Base-by-base conservation (phyloP, 164 flowering plant species). In the Tetrastigma voinierianum region DNA sequence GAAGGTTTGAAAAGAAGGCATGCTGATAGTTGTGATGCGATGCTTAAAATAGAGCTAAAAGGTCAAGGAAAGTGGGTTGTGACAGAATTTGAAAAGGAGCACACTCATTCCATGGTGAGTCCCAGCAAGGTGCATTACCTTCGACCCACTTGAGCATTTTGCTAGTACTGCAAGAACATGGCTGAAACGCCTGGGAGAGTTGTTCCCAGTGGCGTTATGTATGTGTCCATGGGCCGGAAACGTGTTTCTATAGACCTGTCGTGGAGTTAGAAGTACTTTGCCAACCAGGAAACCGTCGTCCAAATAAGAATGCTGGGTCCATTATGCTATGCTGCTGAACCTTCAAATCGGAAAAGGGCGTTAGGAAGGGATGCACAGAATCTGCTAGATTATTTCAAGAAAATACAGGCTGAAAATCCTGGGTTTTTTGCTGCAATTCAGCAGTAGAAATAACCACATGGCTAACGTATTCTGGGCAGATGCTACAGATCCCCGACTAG, bases 301-400 rank as follows among this genome's bases (percentile, higher is more conserved):
- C 64, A 1, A 67, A 49, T 49, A 80, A 71, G 57, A 80, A 62
- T 64, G 46, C 70, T n/a, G 74, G 65, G 6, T 40, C 81, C 10
- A n/a, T 7, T 69, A 16, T 76, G 61, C 66, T 74, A 76, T 76
- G 70, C 54, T 66, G 65, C 70, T 67, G 77, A 77, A 72, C 69
- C 74, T 46, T 66, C 51, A 25, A 66, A 11, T 65, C 78, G 74
- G 24, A 87, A 76, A 74, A 77, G 84, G 62, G 83, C 83, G 55
- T 68, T 84, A 23, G 97, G 89, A 8, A 83, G 77, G 70, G 88
- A 82, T 78, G 86, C 88, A 64, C 91, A 89, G 63, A 76, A 84
- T 63, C 62, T 87, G 67, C 74, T 84, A 46, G 88, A 87, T 19
- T 83, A 87, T 73, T 83, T 87, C 59, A 87, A 81, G 73, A 82